Base-by-base conservation (phyloP, 768 basidiomycete genomes). In the Tricholoma matsutake region DNA sequence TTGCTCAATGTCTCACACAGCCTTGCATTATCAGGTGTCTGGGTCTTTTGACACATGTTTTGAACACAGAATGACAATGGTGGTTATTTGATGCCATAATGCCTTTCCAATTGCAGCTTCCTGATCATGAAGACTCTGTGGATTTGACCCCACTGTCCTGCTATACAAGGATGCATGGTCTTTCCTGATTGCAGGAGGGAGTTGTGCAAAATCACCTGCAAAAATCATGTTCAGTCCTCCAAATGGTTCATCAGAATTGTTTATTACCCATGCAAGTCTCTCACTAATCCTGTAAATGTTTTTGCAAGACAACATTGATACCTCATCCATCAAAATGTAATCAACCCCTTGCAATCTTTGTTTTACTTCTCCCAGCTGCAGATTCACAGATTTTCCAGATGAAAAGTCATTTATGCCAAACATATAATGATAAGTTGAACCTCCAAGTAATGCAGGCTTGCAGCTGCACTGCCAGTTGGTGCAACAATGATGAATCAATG, bases 271-370 rank as follows among this genome's bases (percentile, higher is more conserved):
- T 16, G 66, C 61, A 22, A 76, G 63, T 16, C 64, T 62, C 1
- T 62, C 62, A 63, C 68, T 68, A 2, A 78, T 77, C 1, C 56
- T 57, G 58, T 74, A 73, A 29, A 78, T 39, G 35, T 73, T 70
- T 13, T 54, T 16, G 41, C 74, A 75, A 1, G 70, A 69, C 0
- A 79, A 39, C 80, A 81, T 81, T 0, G 77, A 79, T 0, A 79
- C 68, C 58, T 80, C 78, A 69, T 80, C 75, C 9, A 78, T 55
- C 39, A 80, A 78, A 0, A 80, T 59, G 65, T 76, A 76, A 6
- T 76, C 67, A 4, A 77, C 70, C 10, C 37, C 55, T 16, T 39
- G 22, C 14, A 37, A 41, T 34, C 54, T 56, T 11, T 35, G 25
- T 25, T 13, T 56, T 68, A 65, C 25, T 61, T 22, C 4, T 69